Percentiles rank a stretch among this genome's conserved stretches.
Evolutionary conservation across 1,139 yeast genomes (phyloP).

Genomic region (Chernovozyma aurita): DNA sequence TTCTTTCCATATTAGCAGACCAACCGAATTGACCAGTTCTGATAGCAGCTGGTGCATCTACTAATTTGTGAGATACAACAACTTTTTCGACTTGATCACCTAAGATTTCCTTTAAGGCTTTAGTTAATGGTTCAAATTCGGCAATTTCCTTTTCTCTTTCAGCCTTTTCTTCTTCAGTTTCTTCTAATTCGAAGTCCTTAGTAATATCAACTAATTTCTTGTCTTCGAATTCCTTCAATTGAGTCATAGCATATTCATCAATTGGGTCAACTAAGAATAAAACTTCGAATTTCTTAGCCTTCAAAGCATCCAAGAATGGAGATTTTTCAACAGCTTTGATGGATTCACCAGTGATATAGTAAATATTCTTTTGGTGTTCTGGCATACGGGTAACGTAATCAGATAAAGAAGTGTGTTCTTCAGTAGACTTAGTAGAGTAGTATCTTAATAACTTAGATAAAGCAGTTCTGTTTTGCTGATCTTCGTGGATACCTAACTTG

Average conservation of each 20-base stretch:
- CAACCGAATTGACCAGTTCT: constrained; percentile 99
- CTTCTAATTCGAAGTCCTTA: constrained; percentile 98
- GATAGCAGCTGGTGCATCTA: constrained; percentile 99
- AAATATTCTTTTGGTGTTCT: constrained; percentile 99
- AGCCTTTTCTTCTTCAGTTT: constrained; percentile 96
- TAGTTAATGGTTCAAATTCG: constrained; percentile 90
- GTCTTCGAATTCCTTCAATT: constrained; percentile 98
- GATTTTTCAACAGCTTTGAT: constrained; percentile 97
- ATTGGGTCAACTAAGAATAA: constrained; percentile 98
- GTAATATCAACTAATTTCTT: constrained; percentile 98
- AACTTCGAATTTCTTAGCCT: constrained; percentile 98
- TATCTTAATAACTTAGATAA: constrained; percentile 95
- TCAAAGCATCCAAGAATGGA: constrained; percentile 98
- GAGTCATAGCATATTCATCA: constrained; percentile 99
- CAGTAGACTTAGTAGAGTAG: constrained; percentile 93
- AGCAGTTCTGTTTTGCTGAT: constrained; percentile 93
- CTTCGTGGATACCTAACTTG: constrained; percentile 99
- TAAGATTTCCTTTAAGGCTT: constrained; percentile 92
- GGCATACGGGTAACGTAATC: constrained; percentile 99
- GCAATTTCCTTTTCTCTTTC: constrained; percentile 89
- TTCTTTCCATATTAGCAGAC: constrained; percentile 99
- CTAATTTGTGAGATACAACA: constrained; percentile 94
- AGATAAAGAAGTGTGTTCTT: constrained; percentile 89
- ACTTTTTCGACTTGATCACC: constrained; percentile 99
- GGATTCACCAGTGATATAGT: constrained; percentile 99